A percentile compares a stretch with the other conserved stretches of the same genome.
Evolutionary conservation across 768 basidiomycete genomes (phyloP).

Genomic region (Lentinula edodes): DNA sequence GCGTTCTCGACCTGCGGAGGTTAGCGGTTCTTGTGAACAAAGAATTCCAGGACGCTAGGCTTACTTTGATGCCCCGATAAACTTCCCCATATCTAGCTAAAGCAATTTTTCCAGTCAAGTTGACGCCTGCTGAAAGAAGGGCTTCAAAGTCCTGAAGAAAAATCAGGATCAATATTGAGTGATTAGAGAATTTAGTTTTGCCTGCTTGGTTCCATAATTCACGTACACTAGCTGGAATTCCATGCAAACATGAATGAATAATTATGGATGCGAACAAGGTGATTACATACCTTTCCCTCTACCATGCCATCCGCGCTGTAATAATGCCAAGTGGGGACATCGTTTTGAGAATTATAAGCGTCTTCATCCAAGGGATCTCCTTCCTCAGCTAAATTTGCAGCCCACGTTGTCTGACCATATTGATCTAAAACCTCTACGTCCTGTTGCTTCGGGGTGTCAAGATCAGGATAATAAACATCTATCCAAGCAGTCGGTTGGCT

Average conservation of each 20-base stretch:
- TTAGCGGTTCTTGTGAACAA: background rate
- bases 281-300: conserved; percentile 41
- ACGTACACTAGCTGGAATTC: conserved; percentile 55
- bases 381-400: conserved; percentile 70
- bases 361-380: conserved; percentile 65
- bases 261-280: background rate
- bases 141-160: conserved; percentile 31
- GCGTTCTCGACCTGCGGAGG: conserved; percentile 15
- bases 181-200: conserved; percentile 31
- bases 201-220: conserved; percentile 54
- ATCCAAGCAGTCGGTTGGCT: conserved; percentile 68
- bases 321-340: conserved; percentile 84
- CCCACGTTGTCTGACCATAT: conserved; percentile 52
- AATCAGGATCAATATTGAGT: background rate
- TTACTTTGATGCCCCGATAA: conserved; percentile 15
- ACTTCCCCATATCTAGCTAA: conserved; percentile 19
- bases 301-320: conserved; percentile 73
- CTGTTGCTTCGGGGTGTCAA: conserved; percentile 73
- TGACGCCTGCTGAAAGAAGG: conserved; percentile 36
- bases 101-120: conserved; percentile 48
- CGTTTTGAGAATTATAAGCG: conserved; percentile 58
- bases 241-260: conserved; percentile 14
- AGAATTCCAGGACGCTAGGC: background rate
- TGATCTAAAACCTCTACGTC: conserved; percentile 60
- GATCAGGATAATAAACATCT: conserved; percentile 81